A percentile compares a stretch with the other conserved stretches of the same genome.
Evolutionary conservation across 2,329 filamentous ascomycete species (phyloP).

Genomic region (Lizonia empirigonia): DNA sequence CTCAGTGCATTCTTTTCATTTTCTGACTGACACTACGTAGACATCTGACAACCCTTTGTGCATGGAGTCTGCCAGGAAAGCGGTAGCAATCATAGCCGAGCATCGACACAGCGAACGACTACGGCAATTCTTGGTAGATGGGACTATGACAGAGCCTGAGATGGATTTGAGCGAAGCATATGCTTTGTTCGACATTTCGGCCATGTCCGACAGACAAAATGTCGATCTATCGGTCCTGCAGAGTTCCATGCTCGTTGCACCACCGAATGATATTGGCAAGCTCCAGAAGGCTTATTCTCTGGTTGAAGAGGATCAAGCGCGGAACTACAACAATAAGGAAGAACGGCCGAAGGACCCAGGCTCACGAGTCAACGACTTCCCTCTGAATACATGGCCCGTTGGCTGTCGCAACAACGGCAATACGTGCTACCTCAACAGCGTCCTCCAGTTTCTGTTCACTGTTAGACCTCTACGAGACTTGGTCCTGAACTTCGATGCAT

Average conservation of each 20-base stretch:
- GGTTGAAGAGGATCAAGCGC: conserved; percentile 46
- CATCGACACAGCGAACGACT: conserved; percentile 62
- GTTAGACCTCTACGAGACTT: conserved; percentile 80
- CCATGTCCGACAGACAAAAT: conserved; percentile 58
- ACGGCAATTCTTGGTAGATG: conserved; percentile 59
- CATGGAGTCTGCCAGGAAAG: conserved; percentile 59
- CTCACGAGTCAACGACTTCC: conserved; percentile 32
- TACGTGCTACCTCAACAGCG: conserved; percentile 96
- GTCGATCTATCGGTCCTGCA: conserved; percentile 54
- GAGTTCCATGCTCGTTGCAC: conserved; percentile 42
- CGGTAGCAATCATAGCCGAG: conserved; percentile 64
- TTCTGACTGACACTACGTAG: conserved; percentile 41
- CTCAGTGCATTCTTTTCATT: not conserved
- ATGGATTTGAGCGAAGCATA: conserved; percentile 58
- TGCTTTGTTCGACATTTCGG: conserved; percentile 52
- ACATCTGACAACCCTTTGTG: conserved; percentile 58
- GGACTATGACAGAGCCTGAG: conserved; percentile 54
- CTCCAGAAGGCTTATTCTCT: conserved; percentile 56
- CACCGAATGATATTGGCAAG: conserved; percentile 52
- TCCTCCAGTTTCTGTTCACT: conserved; percentile 94
- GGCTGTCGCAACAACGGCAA: conserved; percentile 94
- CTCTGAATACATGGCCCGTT: conserved; percentile 69
- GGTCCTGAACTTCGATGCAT: conserved; percentile 74
- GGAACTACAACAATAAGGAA: conserved; percentile 27
- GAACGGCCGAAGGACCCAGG: conserved; percentile 19